Conservation (phyloP, 2,329 filamentous ascomycete genomes). For the Trichoderma lentiforme region DNA sequence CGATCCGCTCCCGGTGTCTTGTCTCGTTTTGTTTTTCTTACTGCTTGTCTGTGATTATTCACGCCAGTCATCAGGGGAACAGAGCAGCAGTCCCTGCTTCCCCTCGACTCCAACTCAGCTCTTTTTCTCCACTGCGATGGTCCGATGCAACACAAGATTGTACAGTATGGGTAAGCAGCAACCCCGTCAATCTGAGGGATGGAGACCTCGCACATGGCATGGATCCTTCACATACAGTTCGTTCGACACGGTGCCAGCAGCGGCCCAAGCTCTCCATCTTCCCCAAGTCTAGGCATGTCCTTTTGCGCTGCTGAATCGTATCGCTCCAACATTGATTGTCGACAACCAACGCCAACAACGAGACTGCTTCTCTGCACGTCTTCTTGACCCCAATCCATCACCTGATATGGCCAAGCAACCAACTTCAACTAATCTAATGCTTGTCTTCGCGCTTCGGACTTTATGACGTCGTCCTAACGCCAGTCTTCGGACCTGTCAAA, state of each 20-base stretch:
- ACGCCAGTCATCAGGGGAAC: not conserved
- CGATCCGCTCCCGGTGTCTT: not conserved
- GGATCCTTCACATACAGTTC: not conserved
- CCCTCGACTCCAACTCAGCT: slow-evolving; percentile 4
- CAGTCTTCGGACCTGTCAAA: not conserved
- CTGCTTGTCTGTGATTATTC: not conserved
- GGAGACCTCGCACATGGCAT: slow-evolving; percentile 13
- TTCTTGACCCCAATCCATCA: not conserved
- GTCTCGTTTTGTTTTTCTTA: not conserved
- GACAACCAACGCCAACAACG: not conserved
- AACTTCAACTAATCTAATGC: not conserved
- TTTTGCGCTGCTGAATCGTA: not conserved
- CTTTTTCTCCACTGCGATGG: slow-evolving; percentile 3
- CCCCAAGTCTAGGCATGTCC: not conserved
- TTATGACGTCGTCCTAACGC: not conserved
- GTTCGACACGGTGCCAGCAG: not conserved
- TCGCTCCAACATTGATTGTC: not conserved
- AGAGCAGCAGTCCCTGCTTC: not conserved
- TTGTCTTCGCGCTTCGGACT: not conserved
- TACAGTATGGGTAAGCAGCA: not conserved
- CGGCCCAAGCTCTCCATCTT: not conserved
- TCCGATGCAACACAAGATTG: slow-evolving; percentile 11
- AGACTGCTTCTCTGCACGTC: not conserved
- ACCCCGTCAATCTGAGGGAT: not conserved
- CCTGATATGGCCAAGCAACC: not conserved